Evolutionary conservation across 2,329 filamentous ascomycete species (phyloP).

Genomic region (Colletotrichum shisoi): DNA sequence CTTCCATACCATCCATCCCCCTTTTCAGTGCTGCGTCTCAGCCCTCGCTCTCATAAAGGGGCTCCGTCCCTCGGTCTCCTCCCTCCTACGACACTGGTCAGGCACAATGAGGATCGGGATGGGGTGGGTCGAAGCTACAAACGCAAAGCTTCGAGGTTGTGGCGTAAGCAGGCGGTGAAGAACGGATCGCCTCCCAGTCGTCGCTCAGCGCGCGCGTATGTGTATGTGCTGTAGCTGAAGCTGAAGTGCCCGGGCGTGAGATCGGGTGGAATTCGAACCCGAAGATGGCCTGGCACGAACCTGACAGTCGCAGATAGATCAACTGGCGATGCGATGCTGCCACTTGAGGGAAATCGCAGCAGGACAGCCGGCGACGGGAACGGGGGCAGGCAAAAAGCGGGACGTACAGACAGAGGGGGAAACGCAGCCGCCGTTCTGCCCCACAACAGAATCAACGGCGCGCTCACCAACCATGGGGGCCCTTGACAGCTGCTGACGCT

Average conservation of each 20-base stretch:
- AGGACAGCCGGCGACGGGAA: conserved; percentile 4
- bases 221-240: not conserved
- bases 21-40: conserved; percentile 21
- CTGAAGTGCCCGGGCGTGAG: not conserved
- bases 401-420: conserved; percentile 1
- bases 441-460: conserved; percentile 17
- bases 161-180: conserved; percentile 6
- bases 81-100: not conserved
- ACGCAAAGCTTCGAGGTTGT: not conserved
- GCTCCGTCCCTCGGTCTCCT: not conserved
- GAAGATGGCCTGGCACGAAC: not conserved
- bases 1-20: conserved; percentile 15
- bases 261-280: conserved; percentile 22
- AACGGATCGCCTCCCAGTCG: not conserved
- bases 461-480: conserved; percentile 16
- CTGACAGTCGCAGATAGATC: not conserved
- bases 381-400: conserved; percentile 32
- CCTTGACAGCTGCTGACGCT: not conserved
- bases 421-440: not conserved
- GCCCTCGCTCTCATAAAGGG: conserved; percentile 14
- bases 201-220: not conserved
- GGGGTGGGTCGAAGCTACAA: conserved; percentile 13
- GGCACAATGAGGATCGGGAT: conserved; percentile 1
- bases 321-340: not conserved
- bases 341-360: not conserved